phyloP scores from a whole-genome alignment of 2,329 filamentous ascomycete genomes.

The Botryotinia convoluta region DNA sequence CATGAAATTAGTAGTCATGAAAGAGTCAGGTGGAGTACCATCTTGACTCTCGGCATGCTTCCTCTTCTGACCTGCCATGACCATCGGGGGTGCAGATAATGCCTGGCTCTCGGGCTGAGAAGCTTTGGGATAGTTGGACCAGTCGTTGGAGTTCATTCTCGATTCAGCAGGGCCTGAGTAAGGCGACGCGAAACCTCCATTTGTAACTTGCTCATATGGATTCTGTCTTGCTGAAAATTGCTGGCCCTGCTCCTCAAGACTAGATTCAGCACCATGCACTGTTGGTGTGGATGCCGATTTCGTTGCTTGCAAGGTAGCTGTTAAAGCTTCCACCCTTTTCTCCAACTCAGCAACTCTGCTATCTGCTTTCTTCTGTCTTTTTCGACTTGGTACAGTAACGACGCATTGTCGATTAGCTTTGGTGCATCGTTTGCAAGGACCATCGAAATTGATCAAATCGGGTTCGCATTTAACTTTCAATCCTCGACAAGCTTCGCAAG shows the following conservation, averaged over 20 bases:
- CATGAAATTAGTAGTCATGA: constrained; percentile 10
- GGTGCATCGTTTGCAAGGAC: constrained; percentile 42
- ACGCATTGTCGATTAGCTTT: constrained; percentile 42
- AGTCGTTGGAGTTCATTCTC: constrained; percentile 29
- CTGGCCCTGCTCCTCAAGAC: constrained; percentile 17
- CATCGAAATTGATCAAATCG: constrained; percentile 37
- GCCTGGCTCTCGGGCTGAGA: constrained; percentile 31
- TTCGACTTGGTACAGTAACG: constrained; percentile 43
- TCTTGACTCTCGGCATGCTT: constrained; percentile 34
- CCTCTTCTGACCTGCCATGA: constrained; percentile 39
- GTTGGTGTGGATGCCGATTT: constrained; percentile 26
- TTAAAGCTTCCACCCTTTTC: constrained; percentile 44
- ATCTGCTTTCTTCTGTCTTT: constrained; percentile 46
- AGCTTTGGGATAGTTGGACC: constrained; percentile 31
- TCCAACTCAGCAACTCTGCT: constrained; percentile 46
- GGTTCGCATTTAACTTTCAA: constrained; percentile 45
- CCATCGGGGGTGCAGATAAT: constrained; percentile 35
- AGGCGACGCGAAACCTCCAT: constrained; percentile 32
- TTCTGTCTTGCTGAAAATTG: constrained; percentile 22
- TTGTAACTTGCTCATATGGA: constrained; percentile 39
- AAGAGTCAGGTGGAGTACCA: constrained; percentile 16
- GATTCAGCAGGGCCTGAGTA: constrained; percentile 29
- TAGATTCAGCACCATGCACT: constrained; percentile 21
- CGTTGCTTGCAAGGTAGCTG: constrained; percentile 39
- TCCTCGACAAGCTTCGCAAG: constrained; percentile 44